These are phyloP conservation scores for Aspergillus thermomutatus DNA, from an alignment of 2,329 filamentous ascomycete genomes.

Conservation along the genomic window DNA sequence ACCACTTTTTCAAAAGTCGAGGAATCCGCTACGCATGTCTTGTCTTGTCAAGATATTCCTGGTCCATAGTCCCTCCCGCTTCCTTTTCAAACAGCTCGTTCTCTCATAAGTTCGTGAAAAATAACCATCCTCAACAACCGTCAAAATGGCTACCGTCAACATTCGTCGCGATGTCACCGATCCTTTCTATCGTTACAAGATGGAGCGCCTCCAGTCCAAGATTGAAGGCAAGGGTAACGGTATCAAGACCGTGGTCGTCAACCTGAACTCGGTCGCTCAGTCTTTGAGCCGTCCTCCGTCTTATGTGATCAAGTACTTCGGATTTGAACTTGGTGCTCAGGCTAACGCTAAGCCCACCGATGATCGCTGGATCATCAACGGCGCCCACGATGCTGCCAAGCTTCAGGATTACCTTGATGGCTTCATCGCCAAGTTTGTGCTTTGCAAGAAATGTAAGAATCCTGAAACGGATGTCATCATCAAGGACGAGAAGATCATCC, in stretches of 20 bases:
- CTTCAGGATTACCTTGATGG: conserved; percentile 97
- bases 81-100: conserved; percentile 25
- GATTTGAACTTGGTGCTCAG: conserved; percentile 96
- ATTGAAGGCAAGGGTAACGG: conserved; percentile 99
- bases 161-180: conserved; percentile 97
- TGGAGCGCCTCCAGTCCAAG: conserved; percentile 98
- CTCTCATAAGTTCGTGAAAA: conserved; percentile 29
- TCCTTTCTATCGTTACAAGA: conserved; percentile 99
- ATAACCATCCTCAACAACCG: conserved; percentile 37
- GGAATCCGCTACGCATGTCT: conserved; percentile 56
- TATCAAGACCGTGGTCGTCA: conserved; percentile 98
- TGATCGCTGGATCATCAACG: conserved; percentile 99
- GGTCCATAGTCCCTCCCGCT: conserved; percentile 42
- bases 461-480: conserved; percentile 95
- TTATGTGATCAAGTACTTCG: conserved; percentile 99
- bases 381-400: conserved; percentile 89
- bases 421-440: conserved; percentile 97
- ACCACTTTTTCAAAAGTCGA: conserved; percentile 9
- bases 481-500: conserved; percentile 85
- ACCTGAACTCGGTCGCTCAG: conserved; percentile 87
- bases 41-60: conserved; percentile 46
- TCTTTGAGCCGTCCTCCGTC: conserved; percentile 88
- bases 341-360: conserved; percentile 97
- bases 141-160: conserved; percentile 95
- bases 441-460: conserved; percentile 99